Evolutionary conservation across 2,329 filamentous ascomycete genomes (phyloP).

Genomic region (Epichloe typhina): DNA sequence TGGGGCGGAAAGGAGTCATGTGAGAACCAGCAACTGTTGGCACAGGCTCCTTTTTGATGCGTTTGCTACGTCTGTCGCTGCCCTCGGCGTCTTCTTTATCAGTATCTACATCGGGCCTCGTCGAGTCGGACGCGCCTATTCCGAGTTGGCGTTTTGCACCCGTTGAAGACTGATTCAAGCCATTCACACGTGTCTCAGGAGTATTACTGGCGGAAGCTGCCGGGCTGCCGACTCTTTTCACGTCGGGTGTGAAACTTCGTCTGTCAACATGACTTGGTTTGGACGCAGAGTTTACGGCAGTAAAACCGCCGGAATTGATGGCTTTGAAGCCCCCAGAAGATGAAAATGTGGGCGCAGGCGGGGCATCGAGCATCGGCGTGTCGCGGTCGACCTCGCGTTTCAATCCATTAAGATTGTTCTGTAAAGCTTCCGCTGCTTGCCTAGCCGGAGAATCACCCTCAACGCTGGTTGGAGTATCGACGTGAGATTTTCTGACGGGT

Average conservation of each 20-base stretch:
- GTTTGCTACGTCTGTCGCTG: slow-evolving; percentile 75
- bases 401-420: slow-evolving; percentile 32
- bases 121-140: slow-evolving; percentile 34
- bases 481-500: slow-evolving; percentile 54
- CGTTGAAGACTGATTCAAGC: slow-evolving; percentile 36
- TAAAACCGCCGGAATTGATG: slow-evolving; percentile 48
- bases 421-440: slow-evolving; percentile 39
- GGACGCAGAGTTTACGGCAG: slow-evolving; percentile 58
- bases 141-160: slow-evolving; percentile 64
- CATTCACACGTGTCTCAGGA: slow-evolving; percentile 47
- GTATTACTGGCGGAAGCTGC: slow-evolving; percentile 50
- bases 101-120: slow-evolving; percentile 32
- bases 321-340: slow-evolving; percentile 18
- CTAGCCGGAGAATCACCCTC: slow-evolving; percentile 55
- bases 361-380: slow-evolving; percentile 33
- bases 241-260: slow-evolving; percentile 48
- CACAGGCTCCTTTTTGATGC: slow-evolving; percentile 72
- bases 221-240: slow-evolving; percentile 49
- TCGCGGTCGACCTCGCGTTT: slow-evolving; percentile 35
- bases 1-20: slow-evolving; percentile 86
- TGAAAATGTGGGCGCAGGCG: slow-evolving; percentile 21
- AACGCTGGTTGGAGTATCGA: slow-evolving; percentile 44
- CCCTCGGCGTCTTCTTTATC: slow-evolving; percentile 48
- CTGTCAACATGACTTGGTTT: slow-evolving; percentile 50
- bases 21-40: slow-evolving; percentile 91